Evolutionary conservation across 305 asterid genomes (phyloP), one percentile per base, ranked within the genome.

Genomic region (Fraxinus albicans): DNA sequence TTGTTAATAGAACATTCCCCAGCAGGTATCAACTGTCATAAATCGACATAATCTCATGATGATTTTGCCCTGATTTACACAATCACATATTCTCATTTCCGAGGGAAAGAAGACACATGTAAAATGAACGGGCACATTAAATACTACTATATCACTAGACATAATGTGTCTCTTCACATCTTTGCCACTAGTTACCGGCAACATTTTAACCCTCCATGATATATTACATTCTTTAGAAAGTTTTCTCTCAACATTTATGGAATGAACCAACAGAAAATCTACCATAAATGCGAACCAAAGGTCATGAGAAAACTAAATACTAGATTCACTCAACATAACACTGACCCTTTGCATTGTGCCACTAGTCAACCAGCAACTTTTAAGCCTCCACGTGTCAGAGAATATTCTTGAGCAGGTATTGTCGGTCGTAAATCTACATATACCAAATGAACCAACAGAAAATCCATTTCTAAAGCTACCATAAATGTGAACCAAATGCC

Each of bases 251-350:
- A 78, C 83, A 82, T 36, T 55, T 73, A 2, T 8, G 0, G 29
- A 23, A 50, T 33, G 47, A 8, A 72, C 40, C 58, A 72, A n/a
- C 80, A 36, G 76, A 79, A 53, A 79, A 73, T 9, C 58, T 73
- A 79, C 81, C 84, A 85, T 85, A 80, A 87, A 88, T 86, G 80
- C 85, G 83, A 76, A 55, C 27, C 76, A 74, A 73, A 13, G 19
- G 73, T 58, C 7, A 9, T 2, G n/a, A 25, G 73, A 23, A 23
- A 23, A 65, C 33, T 25, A 83, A 50, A 5, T 63, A 29, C 42
- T 38, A 38, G 73, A 75, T 47, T 27, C 31, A 76, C 70, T 69
- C 2, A 73, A 42, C 47, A 67, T 60, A 60, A 19, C 70, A 6
- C 70, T 60, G 25, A 19, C 27, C 70, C 27, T 60, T 60, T 21